Conservation (phyloP, 83 land plant species). For the Larix sibirica region DNA sequence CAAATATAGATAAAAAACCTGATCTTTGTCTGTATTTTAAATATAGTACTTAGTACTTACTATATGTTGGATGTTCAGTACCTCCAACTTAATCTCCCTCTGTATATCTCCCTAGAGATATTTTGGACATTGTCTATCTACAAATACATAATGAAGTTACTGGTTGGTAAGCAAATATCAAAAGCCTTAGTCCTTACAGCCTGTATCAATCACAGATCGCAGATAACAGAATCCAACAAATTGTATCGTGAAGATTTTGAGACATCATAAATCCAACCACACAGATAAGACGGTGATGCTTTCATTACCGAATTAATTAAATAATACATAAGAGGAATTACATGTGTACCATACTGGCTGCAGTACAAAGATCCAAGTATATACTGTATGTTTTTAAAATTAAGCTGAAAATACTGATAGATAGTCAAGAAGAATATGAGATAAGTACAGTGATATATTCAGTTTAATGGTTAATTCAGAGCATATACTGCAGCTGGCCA, state of each 20-base stretch:
- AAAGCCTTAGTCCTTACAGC: too few relatives aligned
- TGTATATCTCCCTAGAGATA: too few relatives aligned
- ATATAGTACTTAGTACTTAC: too few relatives aligned
- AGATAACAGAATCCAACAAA: too few relatives aligned
- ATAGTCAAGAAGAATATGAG: not conserved
- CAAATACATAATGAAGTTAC: too few relatives aligned
- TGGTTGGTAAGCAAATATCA: too few relatives aligned
- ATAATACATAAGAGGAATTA: not conserved
- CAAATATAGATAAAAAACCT: too few relatives aligned
- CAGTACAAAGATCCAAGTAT: slow-evolving; percentile 6
- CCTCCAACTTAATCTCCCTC: too few relatives aligned
- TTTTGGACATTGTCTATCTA: too few relatives aligned
- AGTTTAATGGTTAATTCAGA: not conserved
- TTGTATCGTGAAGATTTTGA: not conserved
- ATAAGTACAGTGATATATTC: not conserved
- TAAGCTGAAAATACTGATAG: not conserved
- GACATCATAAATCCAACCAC: not conserved
- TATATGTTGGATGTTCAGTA: too few relatives aligned
- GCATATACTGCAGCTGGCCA: not conserved
- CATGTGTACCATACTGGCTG: not conserved
- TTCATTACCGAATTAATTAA: slow-evolving; percentile 10
- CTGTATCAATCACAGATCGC: too few relatives aligned
- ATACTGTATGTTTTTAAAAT: not conserved
- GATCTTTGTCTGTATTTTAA: too few relatives aligned
- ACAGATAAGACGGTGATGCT: not conserved